A percentile compares a stretch with the other conserved stretches of the same genome.
These are phyloP conservation scores for Dentipellis sp. DNA, from an alignment of 768 basidiomycete genomes.

Conservation along the genomic window DNA sequence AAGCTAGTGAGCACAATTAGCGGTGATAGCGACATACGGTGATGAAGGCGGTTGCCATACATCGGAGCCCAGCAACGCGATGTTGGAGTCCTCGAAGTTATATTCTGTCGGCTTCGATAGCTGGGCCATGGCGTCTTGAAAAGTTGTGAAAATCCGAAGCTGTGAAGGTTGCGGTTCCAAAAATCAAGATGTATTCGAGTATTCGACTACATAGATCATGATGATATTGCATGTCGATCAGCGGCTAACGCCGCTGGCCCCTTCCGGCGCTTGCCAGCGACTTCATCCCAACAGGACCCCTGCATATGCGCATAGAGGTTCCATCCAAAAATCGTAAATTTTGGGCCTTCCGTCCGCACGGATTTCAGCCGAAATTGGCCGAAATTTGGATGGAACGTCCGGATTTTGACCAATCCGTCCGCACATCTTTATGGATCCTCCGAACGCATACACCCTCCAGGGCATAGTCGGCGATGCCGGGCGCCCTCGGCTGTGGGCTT, in stretches of 20 bases:
- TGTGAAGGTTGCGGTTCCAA: not conserved
- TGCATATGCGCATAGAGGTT: not conserved
- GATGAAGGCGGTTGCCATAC: constrained; percentile 24
- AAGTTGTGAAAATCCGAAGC: not conserved
- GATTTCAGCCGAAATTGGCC: not conserved
- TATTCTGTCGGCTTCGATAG: constrained; percentile 40
- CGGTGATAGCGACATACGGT: not conserved
- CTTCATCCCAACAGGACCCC: no score
- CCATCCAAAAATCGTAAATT: not conserved
- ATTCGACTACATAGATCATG: no score
- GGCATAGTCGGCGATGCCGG: no score
- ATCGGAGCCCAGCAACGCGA: constrained; percentile 53
- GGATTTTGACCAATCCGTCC: not conserved
- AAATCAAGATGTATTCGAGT: no score
- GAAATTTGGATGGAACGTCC: not conserved
- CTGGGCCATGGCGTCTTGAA: constrained; percentile 1
- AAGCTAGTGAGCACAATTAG: constrained; percentile 25
- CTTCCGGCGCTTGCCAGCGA: no score
- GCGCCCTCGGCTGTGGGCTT: no score
- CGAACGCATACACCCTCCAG: not conserved
- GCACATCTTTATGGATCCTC: not conserved
- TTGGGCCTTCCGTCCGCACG: no score
- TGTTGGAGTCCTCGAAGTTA: constrained; percentile 55
- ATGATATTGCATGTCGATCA: no score
- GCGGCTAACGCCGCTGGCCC: no score